Evolutionary conservation across 202 grass and related monocot genomes (phyloP).

Genomic region (Panicum hallii): DNA sequence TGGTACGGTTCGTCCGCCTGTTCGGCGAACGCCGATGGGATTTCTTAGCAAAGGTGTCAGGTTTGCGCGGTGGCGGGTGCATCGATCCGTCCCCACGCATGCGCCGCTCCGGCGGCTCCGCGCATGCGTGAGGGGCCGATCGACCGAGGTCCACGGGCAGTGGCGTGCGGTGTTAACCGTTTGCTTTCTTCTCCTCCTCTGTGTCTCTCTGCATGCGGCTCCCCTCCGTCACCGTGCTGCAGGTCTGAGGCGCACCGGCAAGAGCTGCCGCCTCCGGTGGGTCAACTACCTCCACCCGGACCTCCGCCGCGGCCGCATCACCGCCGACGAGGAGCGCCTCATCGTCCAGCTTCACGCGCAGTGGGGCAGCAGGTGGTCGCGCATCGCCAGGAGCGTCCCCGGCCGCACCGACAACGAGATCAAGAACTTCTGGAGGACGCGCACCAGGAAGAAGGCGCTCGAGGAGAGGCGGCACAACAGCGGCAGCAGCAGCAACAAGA

Average conservation of each 20-base stretch:
- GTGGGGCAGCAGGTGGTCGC: constrained; percentile 89
- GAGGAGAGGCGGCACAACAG: constrained; percentile 43
- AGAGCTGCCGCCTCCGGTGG: constrained; percentile 94
- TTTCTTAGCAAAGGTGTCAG: constrained; percentile 89
- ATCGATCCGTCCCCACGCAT: neutral
- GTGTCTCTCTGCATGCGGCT: neutral
- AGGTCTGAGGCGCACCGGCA: constrained; percentile 88
- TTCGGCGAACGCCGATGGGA: constrained; percentile 93
- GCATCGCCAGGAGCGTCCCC: constrained; percentile 84
- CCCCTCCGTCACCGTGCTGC: constrained; percentile 45
- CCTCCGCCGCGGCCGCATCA: constrained; percentile 82
- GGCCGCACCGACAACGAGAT: constrained; percentile 99
- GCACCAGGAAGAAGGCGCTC: constrained; percentile 79
- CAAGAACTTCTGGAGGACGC: constrained; percentile 99
- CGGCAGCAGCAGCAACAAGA: neutral
- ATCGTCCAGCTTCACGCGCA: constrained; percentile 73
- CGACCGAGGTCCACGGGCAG: constrained; percentile 20
- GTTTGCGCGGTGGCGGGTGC: constrained; percentile 77
- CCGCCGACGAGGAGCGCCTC: constrained; percentile 76
- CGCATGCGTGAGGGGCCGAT: constrained; percentile 5
- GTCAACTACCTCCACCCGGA: constrained; percentile 88
- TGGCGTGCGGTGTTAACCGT: constrained; percentile 44
- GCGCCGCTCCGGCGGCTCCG: neutral
- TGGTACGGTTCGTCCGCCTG: constrained; percentile 84
- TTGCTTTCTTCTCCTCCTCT: neutral